Percentiles rank a stretch among this genome's conserved stretches.
Conservation (phyloP, 345 rosid species). For the Hypericum perforatum region DNA sequence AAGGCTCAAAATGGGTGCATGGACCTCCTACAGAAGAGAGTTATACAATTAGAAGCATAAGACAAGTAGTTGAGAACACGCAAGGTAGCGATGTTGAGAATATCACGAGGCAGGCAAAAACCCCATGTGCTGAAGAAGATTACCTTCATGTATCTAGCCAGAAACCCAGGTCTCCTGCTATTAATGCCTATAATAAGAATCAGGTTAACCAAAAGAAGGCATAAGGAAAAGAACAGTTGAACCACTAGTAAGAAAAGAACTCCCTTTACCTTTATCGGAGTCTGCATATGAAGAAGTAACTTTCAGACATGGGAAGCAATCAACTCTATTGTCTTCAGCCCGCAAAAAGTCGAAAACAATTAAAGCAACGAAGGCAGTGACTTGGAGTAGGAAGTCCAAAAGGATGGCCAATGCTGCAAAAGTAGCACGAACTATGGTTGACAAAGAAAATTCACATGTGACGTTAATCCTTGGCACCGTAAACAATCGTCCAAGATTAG, state of each 20-base stretch:
- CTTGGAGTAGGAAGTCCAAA: conserved; percentile 91
- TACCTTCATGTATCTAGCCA: conserved; percentile 94
- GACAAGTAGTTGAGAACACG: not conserved
- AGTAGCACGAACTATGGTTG: conserved; percentile 9
- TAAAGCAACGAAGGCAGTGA: conserved; percentile 94
- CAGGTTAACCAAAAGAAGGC: not conserved
- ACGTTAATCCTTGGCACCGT: not conserved
- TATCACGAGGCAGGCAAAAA: not conserved
- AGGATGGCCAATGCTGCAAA: conserved; percentile 87
- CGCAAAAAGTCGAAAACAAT: conserved; percentile 81
- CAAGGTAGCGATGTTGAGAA: not conserved
- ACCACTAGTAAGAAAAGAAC: conserved; percentile 4
- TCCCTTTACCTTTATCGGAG: conserved; percentile 51
- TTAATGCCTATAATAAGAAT: conserved; percentile 35
- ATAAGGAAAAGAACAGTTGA: conserved; percentile 6
- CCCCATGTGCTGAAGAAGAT: conserved; percentile 1
- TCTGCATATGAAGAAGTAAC: conserved; percentile 36
- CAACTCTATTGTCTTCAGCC: conserved; percentile 63
- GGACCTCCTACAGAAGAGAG: conserved; percentile 47
- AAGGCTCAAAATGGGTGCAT: conserved; percentile 68
- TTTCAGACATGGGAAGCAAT: conserved; percentile 86
- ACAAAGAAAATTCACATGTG: not conserved
- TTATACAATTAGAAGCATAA: not conserved
- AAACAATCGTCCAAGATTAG: conserved; percentile 5
- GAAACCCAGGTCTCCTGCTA: conserved; percentile 54